phyloP scores from a whole-genome alignment of 2,329 filamentous ascomycete genomes.

The Aspergillus ochraceoroseus region DNA sequence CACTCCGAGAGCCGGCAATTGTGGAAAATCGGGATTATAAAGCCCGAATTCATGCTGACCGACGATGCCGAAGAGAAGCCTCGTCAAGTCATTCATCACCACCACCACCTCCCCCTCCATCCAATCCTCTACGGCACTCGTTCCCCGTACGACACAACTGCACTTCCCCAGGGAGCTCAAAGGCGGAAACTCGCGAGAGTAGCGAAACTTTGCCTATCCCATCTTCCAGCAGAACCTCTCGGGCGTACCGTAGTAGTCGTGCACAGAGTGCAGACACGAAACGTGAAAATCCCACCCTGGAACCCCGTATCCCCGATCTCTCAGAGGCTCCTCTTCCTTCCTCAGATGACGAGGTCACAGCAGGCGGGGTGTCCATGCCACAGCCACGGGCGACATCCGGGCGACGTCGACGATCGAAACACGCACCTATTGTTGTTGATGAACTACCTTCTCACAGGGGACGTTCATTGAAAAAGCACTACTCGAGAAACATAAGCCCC shows the following conservation, averaged over 20 bases:
- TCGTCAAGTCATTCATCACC: slow-evolving; percentile 26
- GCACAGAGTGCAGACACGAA: slow-evolving; percentile 23
- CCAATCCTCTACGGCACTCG: slow-evolving; percentile 19
- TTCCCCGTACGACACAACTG: slow-evolving; percentile 18
- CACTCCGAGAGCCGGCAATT: background rate
- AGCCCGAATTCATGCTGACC: slow-evolving; percentile 14
- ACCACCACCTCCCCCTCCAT: slow-evolving; percentile 27
- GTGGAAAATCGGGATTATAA: background rate
- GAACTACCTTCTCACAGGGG: slow-evolving; percentile 7
- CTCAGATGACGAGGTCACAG: slow-evolving; percentile 39
- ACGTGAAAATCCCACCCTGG: slow-evolving; percentile 18
- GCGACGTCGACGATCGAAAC: slow-evolving; percentile 15
- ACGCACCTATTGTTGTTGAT: slow-evolving; percentile 9
- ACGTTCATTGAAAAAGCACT: slow-evolving; percentile 11
- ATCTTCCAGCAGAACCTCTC: slow-evolving; percentile 14
- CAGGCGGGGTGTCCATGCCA: slow-evolving; percentile 12
- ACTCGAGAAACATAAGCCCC: slow-evolving; percentile 14
- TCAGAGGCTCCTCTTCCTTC: slow-evolving; percentile 37
- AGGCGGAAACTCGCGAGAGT: slow-evolving; percentile 6
- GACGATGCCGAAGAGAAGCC: slow-evolving; percentile 16
- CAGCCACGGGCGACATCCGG: slow-evolving; percentile 10
- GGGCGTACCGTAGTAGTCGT: slow-evolving; percentile 24
- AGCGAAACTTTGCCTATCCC: slow-evolving; percentile 14
- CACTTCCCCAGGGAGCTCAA: slow-evolving; percentile 14
- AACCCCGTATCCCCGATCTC: slow-evolving; percentile 17